Base-by-base conservation (phyloP, 2,329 filamentous ascomycete genomes). In the Alternaria ethzedia region DNA sequence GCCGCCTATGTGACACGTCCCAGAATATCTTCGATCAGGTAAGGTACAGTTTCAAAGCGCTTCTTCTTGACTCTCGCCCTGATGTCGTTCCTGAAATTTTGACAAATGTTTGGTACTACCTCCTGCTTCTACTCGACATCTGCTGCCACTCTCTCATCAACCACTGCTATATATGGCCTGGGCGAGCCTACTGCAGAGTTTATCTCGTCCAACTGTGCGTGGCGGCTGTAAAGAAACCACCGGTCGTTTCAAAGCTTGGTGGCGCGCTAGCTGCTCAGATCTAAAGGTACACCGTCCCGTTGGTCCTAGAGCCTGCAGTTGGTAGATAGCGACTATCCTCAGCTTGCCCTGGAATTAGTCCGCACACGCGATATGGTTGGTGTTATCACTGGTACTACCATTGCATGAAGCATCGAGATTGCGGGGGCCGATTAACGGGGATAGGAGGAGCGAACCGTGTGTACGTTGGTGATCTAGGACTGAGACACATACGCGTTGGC, bases 381-480 rank as follows among this genome's bases (percentile, higher is more conserved):
- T 57, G 15, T 20, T 51, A n/a, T 25, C 43, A 26, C n/a, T 57
- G 17, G 23, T 54, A 36, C 44, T 54, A 23, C 15, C 49, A 52
- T 52, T 45, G 45, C 47, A 63, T 45, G 46, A 47, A 32, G 50
- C 41, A 58, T 59, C 49, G 54, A 50, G 45, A 45, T 55, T 45
- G 49, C 43, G 51, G 56, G 56, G 60, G 56, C 52, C 46, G 21
- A 51, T 49, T 55, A 32, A 60, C 26, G 20, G 21, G 23, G 15
- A 52, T 36, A 45, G 41, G 17, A 26, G 43, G 23, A 45, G 54
- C 54, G 41, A 54, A 57, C 50, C 12, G 15, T 21, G 25, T 54
- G 12, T 3, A 54, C 9, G 12, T 41, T 12, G 30, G 21, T 43
- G 15, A 43, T 32, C 43, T 25, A 44, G n/a, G 43, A 36, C 59